Base-by-base conservation (phyloP, 2,329 filamentous ascomycete genomes). In the Harringtonia lauricola region DNA sequence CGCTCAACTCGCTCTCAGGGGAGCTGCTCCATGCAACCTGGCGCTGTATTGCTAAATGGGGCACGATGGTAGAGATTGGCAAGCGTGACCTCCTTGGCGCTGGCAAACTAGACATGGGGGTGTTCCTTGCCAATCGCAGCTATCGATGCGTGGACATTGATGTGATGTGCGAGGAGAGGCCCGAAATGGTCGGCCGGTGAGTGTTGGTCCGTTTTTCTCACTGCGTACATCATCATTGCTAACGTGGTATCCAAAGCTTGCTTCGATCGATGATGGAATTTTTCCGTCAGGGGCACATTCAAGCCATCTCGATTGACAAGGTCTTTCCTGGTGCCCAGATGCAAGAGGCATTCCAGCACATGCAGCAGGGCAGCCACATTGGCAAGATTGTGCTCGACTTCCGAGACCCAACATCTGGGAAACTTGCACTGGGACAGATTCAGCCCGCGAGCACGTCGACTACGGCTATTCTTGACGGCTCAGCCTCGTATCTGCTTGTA, bases 311-410 rank as follows among this genome's bases (percentile, higher is more conserved):
- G 4, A 28, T 36, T 9, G 17, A 34, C 4, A 21, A 17, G n/a
- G n/a, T 13, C 17, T 39, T 39, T 18, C 8, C 18, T n/a, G 18
- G 39, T 7, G 34, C 26, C 22, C 35, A 42, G 14, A 34, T 59
- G 10, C n/a, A 28, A 15, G 18, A 30, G 14, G 63, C 64, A 1
- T 62, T 68, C 47, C 52, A 59, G 0, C 56, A 54, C 30, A 61
- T 60, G 52, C 62, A 64, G 40, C 50, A 51, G 6, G 62, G 64
- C 4, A 56, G 59, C 5, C 62, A 66, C 40, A 60, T 58, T 3
- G 67, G 66, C 0, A 68, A 67, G 40, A 56, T 66, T 6, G 53
- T 65, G 2, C 22, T 62, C 39, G 37, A 9, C 13, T 10, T 14
- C 26, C 8, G n/a, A 18, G 37, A 31, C 37, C 8, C 17, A 30